Percentiles rank a stretch among this genome's conserved stretches.
Evolutionary conservation across 2,329 filamentous ascomycete species (phyloP).

Genomic region (Colletotrichum lini): DNA sequence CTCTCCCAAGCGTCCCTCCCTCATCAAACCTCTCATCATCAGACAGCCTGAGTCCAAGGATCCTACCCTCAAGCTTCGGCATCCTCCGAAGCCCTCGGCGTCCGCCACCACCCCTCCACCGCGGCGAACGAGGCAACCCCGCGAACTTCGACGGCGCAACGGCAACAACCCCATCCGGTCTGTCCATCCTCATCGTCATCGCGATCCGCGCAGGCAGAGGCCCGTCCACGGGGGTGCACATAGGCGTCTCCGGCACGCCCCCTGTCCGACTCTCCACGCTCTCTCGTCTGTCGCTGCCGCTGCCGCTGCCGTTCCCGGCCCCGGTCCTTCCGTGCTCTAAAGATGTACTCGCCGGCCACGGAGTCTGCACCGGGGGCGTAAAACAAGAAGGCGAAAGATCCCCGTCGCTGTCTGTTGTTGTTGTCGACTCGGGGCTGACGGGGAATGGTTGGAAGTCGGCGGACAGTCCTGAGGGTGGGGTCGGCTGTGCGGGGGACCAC

Average conservation of each 20-base stretch:
- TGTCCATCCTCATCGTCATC: not conserved
- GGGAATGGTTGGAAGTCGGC: not conserved
- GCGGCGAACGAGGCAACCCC: not conserved
- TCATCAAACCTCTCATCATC: not conserved
- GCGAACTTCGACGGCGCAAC: not conserved
- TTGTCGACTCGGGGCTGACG: constrained; percentile 11
- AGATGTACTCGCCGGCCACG: not conserved
- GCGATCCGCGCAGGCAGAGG: not conserved
- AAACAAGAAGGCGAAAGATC: not conserved
- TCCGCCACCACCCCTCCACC: not conserved
- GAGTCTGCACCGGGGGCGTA: too few species aligned
- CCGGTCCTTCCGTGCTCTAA: not conserved
- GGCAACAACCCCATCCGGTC: too few species aligned
- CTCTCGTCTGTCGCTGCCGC: not conserved
- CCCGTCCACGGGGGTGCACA: not conserved
- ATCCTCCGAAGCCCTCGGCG: not conserved
- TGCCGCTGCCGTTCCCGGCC: too few species aligned
- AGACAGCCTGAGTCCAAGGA: not conserved
- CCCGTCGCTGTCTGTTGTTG: constrained; percentile 47
- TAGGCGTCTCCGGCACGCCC: not conserved
- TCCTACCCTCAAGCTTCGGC: not conserved
- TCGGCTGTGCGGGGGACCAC: constrained; percentile 4
- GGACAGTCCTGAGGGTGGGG: not conserved
- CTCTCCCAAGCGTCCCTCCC: too few species aligned
- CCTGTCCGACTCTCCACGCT: not conserved